phyloP scores from a whole-genome alignment of 495 filamentous ascomycete species.

The Collariella sp. region DNA sequence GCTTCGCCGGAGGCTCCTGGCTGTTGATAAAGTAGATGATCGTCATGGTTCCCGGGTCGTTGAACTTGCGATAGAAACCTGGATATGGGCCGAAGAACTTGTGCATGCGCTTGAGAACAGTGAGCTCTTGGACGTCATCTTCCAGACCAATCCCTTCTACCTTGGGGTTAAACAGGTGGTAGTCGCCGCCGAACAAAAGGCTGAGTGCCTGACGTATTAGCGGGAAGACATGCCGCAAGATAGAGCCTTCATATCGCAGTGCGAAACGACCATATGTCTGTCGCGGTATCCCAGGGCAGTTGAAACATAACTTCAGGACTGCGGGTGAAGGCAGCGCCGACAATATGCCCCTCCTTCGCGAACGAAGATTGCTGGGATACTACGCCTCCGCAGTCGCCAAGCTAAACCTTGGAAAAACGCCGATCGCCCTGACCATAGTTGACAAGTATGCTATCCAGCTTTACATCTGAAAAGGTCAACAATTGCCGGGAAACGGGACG shows the following conservation, averaged over 20 bases:
- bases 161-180: conserved; percentile 37
- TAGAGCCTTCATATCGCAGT: conserved; percentile 12
- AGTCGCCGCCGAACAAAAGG: conserved; percentile 34
- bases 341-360: conserved; percentile 30
- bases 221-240: background rate
- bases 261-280: conserved; percentile 43
- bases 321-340: conserved; percentile 31
- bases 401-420: conserved; percentile 33
- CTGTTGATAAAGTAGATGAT: conserved; percentile 20
- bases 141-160: conserved; percentile 23
- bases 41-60: conserved; percentile 13
- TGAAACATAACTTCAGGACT: conserved; percentile 34
- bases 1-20: conserved; percentile 15
- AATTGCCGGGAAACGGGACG: background rate
- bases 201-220: conserved; percentile 24
- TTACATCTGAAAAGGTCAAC: conserved; percentile 22
- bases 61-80: conserved; percentile 27
- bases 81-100: conserved; percentile 39
- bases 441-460: conserved; percentile 36
- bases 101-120: conserved; percentile 35
- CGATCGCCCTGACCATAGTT: conserved; percentile 26
- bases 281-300: conserved; percentile 30
- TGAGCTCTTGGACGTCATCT: conserved; percentile 34
- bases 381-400: conserved; percentile 35
- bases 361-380: conserved; percentile 28